Percentiles rank a stretch among this genome's conserved stretches.
These are phyloP conservation scores for Trichosporon sp. DNA, from an alignment of 1,284 basidiomycete genomes.

Conservation along the genomic window DNA sequence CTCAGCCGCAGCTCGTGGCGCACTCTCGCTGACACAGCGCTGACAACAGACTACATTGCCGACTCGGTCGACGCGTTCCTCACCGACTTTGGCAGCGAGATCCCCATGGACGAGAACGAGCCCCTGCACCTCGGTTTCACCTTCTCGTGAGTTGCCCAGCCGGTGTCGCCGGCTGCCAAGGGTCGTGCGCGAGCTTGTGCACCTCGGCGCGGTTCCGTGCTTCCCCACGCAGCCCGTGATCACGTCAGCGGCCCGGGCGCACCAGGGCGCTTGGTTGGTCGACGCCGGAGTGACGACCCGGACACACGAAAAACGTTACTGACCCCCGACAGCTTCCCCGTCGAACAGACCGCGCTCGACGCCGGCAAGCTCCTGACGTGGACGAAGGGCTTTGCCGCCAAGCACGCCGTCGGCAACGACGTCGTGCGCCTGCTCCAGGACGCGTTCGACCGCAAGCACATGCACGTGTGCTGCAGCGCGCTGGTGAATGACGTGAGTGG, in stretches of 20 bases:
- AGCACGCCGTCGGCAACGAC: conserved; percentile 86
- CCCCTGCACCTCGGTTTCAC: conserved; percentile 81
- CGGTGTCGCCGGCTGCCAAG: neutral
- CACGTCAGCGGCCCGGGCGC: neutral
- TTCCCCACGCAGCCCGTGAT: neutral
- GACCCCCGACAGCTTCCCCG: conserved; percentile 65
- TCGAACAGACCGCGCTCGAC: conserved; percentile 90
- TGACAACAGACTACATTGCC: conserved; percentile 95
- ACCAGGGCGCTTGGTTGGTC: no score
- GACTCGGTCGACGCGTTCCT: conserved; percentile 92
- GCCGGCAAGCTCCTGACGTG: conserved; percentile 86
- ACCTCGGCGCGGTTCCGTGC: neutral
- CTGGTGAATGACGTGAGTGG: conserved; percentile 86
- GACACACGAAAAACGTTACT: neutral
- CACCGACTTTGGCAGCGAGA: conserved; percentile 58
- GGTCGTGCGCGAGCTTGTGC: no score
- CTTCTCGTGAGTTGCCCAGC: conserved; percentile 57
- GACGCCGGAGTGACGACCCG: neutral
- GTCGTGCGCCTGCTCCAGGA: conserved; percentile 88
- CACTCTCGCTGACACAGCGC: conserved; percentile 9
- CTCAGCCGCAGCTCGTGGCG: no score
- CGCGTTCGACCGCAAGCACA: conserved; percentile 86
- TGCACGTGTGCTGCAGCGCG: conserved; percentile 89
- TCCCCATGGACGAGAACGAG: conserved; percentile 42
- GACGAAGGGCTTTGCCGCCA: conserved; percentile 94